Evolutionary conservation across 768 basidiomycete species (phyloP).

Genomic region (Russula foetens): DNA sequence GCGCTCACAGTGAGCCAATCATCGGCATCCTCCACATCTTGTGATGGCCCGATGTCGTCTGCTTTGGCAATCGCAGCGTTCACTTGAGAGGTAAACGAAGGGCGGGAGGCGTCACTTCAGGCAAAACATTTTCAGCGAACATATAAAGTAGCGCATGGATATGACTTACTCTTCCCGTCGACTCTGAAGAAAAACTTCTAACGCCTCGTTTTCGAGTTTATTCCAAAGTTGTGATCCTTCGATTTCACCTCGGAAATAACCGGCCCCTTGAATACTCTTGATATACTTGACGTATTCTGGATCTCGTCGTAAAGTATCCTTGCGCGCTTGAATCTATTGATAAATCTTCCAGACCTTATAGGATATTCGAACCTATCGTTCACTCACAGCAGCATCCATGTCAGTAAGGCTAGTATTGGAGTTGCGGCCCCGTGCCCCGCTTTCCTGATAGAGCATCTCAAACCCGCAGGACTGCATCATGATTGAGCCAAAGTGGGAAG

Average conservation of each 20-base stretch:
- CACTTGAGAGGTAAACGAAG: slow-evolving; percentile 69
- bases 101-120: slow-evolving; percentile 48
- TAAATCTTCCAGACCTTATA: background rate
- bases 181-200: slow-evolving; percentile 51
- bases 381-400: slow-evolving; percentile 41
- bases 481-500: background rate
- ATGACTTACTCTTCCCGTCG: slow-evolving; percentile 60
- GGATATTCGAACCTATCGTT: background rate
- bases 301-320: slow-evolving; percentile 59
- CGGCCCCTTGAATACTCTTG: slow-evolving; percentile 48
- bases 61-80: slow-evolving; percentile 50
- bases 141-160: background rate
- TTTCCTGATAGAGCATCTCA: slow-evolving; percentile 92
- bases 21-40: slow-evolving; percentile 60
- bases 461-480: slow-evolving; percentile 76
- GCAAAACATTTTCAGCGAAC: background rate
- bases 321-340: slow-evolving; percentile 50
- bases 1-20: slow-evolving; percentile 82
- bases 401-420: slow-evolving; percentile 32
- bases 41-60: slow-evolving; percentile 24
- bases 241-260: slow-evolving; percentile 73
- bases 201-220: slow-evolving; percentile 62
- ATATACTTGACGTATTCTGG: slow-evolving; percentile 67
- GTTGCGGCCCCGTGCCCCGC: slow-evolving; percentile 45
- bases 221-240: slow-evolving; percentile 77